Evolutionary conservation across 2,329 filamentous ascomycete genomes (phyloP).

Genomic region (Diplodia intermedia): DNA sequence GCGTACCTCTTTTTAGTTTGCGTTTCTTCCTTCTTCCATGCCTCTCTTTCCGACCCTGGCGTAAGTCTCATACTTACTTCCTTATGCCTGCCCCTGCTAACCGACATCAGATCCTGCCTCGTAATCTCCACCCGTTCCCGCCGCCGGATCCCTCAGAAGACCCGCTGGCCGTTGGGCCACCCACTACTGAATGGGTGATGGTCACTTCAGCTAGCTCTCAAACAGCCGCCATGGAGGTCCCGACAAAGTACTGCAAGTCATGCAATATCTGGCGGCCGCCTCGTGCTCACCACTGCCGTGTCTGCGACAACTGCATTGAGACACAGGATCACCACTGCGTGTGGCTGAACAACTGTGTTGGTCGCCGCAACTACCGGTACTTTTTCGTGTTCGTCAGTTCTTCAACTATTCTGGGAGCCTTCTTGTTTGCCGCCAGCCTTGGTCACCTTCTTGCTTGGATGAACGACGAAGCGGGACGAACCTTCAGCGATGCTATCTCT

Average conservation of each 20-base stretch:
- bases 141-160: conserved; percentile 76
- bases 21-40: conserved; percentile 92
- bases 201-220: conserved; percentile 78
- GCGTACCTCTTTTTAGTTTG: conserved; percentile 91
- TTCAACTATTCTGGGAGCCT: conserved; percentile 76
- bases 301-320: conserved; percentile 97
- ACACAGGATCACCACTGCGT: conserved; percentile 98
- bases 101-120: conserved; percentile 77
- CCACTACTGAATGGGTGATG: conserved; percentile 92
- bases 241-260: conserved; percentile 96
- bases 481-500: conserved; percentile 72
- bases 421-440: conserved; percentile 78
- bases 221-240: conserved; percentile 93
- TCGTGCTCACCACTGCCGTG: conserved; percentile 91
- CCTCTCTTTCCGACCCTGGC: conserved; percentile 89
- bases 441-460: conserved; percentile 80
- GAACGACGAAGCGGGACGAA: conserved; percentile 63
- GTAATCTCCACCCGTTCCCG: conserved; percentile 91
- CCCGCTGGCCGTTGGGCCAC: conserved; percentile 78
- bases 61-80: conserved; percentile 62
- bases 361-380: conserved; percentile 95
- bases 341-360: conserved; percentile 98
- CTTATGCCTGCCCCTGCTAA: conserved; percentile 13
- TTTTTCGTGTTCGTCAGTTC: conserved; percentile 91
- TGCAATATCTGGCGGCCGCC: conserved; percentile 98